Base-by-base conservation (phyloP, 306 rosid genomes). In the Vicia faba region DNA sequence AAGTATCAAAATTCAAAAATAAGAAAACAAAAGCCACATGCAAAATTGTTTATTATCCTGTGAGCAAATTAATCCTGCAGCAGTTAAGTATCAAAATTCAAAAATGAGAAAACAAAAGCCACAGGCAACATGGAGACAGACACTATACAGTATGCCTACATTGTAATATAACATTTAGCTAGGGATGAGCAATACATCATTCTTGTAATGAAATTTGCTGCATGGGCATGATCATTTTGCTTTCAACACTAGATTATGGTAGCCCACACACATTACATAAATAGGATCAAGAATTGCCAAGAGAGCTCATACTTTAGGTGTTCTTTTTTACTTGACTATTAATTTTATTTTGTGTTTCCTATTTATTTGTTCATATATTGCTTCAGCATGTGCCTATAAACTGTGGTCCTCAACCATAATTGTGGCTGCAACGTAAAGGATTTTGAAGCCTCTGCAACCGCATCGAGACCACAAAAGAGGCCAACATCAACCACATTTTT, bases 11-110 rank as follows among this genome's bases (percentile, higher is more conserved):
- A 31, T 23, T 39, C 16, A 0, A 31, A 50, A 50, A 18, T 3
- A 38, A 48, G 29, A 16, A 49, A 61, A 5, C 25, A 72, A n/a
- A n/a, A n/a, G n/a, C n/a, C n/a, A n/a, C n/a, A n/a, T n/a, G n/a
- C n/a, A n/a, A n/a, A n/a, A n/a, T n/a, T n/a, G n/a, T 48, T 11
- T 6, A 65, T 66, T 14, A 65, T 39, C 35, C 2, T 7, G 29
- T 12, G n/a, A 19, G 61, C 40, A 33, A 23, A 54, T 35, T 69
- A 50, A 50, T 70, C 57, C 26, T 33, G 46, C 62, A 61, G 78
- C 31, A 46, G 36, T 54, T 19, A 68, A 54, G 50, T 14, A 63
- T 66, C 15, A 75, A 35, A 28, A 31, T 23, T 39, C 16, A 0
- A 31, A 50, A 50, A 18, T 3, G 26, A 48, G 29, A 16, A 49